Conservation (phyloP, 345 rosid species). For the Populus tremula region DNA sequence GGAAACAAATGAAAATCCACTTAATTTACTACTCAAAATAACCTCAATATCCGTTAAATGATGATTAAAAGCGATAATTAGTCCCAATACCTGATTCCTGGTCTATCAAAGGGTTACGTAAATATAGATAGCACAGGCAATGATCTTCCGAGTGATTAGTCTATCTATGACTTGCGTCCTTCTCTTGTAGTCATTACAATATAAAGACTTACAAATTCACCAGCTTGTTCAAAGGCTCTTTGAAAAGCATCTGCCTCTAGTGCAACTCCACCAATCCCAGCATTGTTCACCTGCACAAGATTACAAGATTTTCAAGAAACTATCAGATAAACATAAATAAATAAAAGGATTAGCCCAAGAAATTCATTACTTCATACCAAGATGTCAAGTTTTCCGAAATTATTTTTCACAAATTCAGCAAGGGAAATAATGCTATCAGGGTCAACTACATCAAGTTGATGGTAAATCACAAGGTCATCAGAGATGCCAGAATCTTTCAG, state of each 20-base stretch:
- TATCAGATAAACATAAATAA: background rate
- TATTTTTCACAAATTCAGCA: conserved; percentile 5
- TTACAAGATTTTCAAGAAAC: background rate
- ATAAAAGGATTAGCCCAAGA: background rate
- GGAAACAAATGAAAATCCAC: background rate
- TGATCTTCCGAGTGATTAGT: no score
- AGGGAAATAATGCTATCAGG: conserved; percentile 2
- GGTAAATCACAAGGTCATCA: conserved; percentile 8
- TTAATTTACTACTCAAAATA: background rate
- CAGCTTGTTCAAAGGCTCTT: conserved; percentile 6
- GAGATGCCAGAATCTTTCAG: conserved; percentile 14
- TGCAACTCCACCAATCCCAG: conserved; percentile 24
- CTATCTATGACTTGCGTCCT: background rate
- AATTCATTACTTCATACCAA: background rate
- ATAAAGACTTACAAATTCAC: conserved; percentile 8
- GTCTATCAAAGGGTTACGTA: background rate
- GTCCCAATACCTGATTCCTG: no score
- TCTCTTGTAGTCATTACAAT: background rate
- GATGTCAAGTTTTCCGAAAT: conserved; percentile 21
- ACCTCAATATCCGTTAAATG: background rate
- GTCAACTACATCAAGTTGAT: conserved; percentile 14
- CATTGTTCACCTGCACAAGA: conserved; percentile 46
- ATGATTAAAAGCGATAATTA: no score
- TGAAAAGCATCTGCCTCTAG: conserved; percentile 16
- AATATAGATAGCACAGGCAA: background rate